Conservation (phyloP, 2,329 filamentous ascomycete species). For the Paracamarosporium sp. region DNA sequence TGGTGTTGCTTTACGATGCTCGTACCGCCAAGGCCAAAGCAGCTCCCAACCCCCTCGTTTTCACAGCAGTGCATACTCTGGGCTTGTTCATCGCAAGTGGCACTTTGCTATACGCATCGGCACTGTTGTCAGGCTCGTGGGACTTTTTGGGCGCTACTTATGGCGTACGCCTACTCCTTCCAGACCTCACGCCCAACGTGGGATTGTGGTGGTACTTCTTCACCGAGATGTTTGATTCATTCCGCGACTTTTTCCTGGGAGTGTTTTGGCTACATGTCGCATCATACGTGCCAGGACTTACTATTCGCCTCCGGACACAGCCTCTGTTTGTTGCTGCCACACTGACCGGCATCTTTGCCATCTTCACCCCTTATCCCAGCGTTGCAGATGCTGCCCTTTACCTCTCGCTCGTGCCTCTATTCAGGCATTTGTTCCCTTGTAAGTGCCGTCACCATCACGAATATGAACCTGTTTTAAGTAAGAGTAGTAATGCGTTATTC, state of each 20-base stretch:
- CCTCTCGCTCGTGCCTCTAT: slow-evolving; percentile 81
- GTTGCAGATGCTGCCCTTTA: slow-evolving; percentile 90
- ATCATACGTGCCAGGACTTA: slow-evolving; percentile 86
- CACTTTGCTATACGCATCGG: slow-evolving; percentile 74
- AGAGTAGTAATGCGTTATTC: slow-evolving; percentile 83
- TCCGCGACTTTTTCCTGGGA: slow-evolving; percentile 94
- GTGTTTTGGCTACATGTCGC: slow-evolving; percentile 97
- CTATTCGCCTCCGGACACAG: slow-evolving; percentile 81
- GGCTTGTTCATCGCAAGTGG: slow-evolving; percentile 57
- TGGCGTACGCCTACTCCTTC: slow-evolving; percentile 87
- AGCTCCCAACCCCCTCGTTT: slow-evolving; percentile 49
- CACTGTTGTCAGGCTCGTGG: slow-evolving; percentile 79
- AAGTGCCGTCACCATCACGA: background rate
- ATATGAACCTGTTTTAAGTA: slow-evolving; percentile 11
- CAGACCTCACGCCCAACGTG: slow-evolving; percentile 92
- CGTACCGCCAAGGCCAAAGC: slow-evolving; percentile 34
- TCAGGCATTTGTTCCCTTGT: slow-evolving; percentile 83
- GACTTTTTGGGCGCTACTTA: slow-evolving; percentile 90
- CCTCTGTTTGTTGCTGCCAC: slow-evolving; percentile 85
- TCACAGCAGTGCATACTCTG: slow-evolving; percentile 61
- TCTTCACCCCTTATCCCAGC: slow-evolving; percentile 97
- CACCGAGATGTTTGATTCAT: slow-evolving; percentile 99
- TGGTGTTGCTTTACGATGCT: slow-evolving; percentile 73
- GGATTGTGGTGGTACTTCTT: slow-evolving; percentile 99
- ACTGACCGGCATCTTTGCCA: slow-evolving; percentile 86